phyloP scores from a whole-genome alignment of 2,329 filamentous ascomycete genomes.

The Madurella fahalii region DNA sequence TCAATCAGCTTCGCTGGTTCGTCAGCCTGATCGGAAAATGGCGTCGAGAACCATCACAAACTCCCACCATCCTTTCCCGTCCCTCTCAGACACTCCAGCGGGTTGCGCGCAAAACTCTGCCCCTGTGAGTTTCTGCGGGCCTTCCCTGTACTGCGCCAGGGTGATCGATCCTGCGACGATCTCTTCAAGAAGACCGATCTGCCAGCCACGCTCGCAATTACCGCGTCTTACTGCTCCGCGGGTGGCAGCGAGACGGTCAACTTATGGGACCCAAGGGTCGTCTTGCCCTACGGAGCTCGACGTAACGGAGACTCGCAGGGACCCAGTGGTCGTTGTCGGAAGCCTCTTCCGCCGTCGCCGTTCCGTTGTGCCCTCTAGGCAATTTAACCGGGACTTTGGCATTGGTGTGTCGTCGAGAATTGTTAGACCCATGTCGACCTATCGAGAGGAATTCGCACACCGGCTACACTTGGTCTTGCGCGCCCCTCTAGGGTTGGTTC shows the following conservation, averaged over 20 bases:
- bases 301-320: conserved; percentile 10
- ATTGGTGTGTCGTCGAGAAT: not conserved
- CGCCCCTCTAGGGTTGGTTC: too few relatives aligned
- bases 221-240: not conserved
- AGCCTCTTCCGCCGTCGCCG: conserved; percentile 2
- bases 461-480: too few relatives aligned
- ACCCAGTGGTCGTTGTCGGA: conserved; percentile 5
- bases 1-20: too few relatives aligned
- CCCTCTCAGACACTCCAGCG: not conserved
- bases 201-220: conserved; percentile 3
- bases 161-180: conserved; percentile 6
- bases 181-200: not conserved
- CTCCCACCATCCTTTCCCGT: too few relatives aligned
- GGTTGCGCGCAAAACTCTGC: not conserved
- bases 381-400: conserved; percentile 13
- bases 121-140: not conserved
- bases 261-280: too few relatives aligned
- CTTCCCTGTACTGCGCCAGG: not conserved
- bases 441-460: too few relatives aligned
- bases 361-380: conserved; percentile 1
- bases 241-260: conserved; percentile 3
- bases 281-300: not conserved
- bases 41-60: too few relatives aligned
- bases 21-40: too few relatives aligned
- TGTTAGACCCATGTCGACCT: not conserved